Evolutionary conservation across 495 filamentous ascomycete species (phyloP), one percentile per base, ranked within the genome.

Genomic region (Podospora pseudopauciseta): DNA sequence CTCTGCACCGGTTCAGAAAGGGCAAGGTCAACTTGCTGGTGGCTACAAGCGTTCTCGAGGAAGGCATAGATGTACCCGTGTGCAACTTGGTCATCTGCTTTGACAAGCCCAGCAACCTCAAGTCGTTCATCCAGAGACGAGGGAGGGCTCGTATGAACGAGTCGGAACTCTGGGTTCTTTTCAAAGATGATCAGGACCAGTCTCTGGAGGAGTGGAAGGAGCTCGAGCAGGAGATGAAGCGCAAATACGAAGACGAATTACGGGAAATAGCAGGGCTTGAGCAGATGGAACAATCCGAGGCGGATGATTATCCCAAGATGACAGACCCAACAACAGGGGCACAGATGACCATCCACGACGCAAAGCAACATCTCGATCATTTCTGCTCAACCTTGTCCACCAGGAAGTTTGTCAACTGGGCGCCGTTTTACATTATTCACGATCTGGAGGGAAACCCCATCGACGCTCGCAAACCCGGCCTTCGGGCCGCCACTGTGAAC

Each of bases 41-140:
- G 6, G 86, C 92, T 0, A 97, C 94, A 0, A 91, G 86, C 72
- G 94, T 94, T 0, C 80, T 96, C 0, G 94, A 98, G 77, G 95
- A 99, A 78, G 95, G 94, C 0, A 91, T 99, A 54, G 94, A 97
- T 75, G 85, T 97, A 2, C 89, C 90, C 9, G 88, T 89, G 6
- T 97, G 94, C 75, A 91, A 94, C 72, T 73, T 92, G 39, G 92
- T 97, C 15, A 82, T 97, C n/a, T 95, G 92, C 73, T 96, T 91
- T 72, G 87, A 96, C 68, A 79, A 83, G 54, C 92, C 92, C 4
- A 75, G 80, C 5, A 94, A 90, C 65, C 78, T 96, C 32, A 94
- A 94, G 72, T 91, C 92, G 0, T 97, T 94, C 75, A 87, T 99
- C 19, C 94, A 99, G 75, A 85, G 94, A 23, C 87, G 94, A 18